These are phyloP conservation scores for Phytophthora fragariaefolia DNA, from an alignment of 352 stramenopile species.

Conservation along the genomic window DNA sequence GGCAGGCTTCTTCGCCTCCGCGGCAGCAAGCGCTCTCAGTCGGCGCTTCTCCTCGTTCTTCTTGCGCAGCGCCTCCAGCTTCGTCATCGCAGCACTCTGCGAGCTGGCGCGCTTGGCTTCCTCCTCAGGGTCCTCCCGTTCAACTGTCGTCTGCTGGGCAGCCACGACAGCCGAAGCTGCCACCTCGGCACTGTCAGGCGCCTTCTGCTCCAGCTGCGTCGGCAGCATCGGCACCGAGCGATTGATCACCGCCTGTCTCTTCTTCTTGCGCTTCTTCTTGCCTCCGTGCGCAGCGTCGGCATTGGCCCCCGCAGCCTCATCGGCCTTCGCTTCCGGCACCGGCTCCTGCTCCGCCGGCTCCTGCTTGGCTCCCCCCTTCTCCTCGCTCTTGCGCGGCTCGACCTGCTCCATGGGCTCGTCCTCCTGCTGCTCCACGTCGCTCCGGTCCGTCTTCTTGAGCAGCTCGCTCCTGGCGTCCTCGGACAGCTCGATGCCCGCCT, in stretches of 20 bases:
- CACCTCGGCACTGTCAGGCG: neutral
- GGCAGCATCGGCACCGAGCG: conserved; percentile 40
- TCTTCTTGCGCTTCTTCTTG: conserved; percentile 45
- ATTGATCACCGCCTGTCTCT: conserved; percentile 28
- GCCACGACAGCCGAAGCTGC: conserved; percentile 11
- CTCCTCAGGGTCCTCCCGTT: conserved; percentile 26
- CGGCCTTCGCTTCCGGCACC: conserved; percentile 6
- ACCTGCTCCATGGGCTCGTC: conserved; percentile 28
- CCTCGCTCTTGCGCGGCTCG: conserved; percentile 29
- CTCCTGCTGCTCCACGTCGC: conserved; percentile 23
- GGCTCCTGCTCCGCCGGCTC: conserved; percentile 18
- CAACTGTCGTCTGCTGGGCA: conserved; percentile 10
- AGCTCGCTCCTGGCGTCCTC: conserved; percentile 61
- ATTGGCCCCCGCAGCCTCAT: neutral
- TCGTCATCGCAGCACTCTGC: conserved; percentile 73
- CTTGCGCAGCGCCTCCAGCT: conserved; percentile 67
- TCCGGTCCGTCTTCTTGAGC: conserved; percentile 48
- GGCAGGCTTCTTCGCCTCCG: conserved; percentile 4
- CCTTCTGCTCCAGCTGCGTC: neutral
- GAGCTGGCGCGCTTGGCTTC: conserved; percentile 41
- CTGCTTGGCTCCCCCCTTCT: too few species aligned
- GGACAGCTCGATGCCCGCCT: conserved; percentile 71
- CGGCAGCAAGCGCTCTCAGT: conserved; percentile 38
- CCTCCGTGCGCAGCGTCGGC: conserved; percentile 7
- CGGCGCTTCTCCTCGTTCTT: conserved; percentile 85